Percentiles rank a stretch among this genome's conserved stretches.
phyloP scores from a whole-genome alignment of 1,284 basidiomycete species.

The Trametes pubescens region DNA sequence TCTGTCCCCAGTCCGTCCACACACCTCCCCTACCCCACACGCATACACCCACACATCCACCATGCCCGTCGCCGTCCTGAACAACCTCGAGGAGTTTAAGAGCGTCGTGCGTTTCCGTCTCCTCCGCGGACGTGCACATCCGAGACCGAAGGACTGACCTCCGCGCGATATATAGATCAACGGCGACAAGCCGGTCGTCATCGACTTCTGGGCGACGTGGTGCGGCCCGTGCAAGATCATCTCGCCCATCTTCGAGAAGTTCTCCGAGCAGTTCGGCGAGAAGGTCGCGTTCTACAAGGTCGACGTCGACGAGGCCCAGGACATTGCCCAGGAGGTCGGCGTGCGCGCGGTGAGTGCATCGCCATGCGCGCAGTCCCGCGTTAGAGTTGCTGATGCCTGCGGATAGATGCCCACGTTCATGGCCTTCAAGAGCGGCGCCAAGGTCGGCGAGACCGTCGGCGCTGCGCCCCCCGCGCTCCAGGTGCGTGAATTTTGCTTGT shows the following conservation, averaged over 20 bases:
- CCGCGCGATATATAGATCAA: constrained; percentile 56
- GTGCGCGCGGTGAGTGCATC: constrained; percentile 68
- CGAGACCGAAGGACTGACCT: constrained; percentile 1
- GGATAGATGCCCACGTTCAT: constrained; percentile 80
- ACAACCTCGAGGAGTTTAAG: constrained; percentile 63
- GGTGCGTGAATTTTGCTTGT: constrained; percentile 34
- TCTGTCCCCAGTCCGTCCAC: constrained; percentile 7
- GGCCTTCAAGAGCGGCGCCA: constrained; percentile 73
- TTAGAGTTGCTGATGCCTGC: not conserved
- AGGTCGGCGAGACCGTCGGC: constrained; percentile 69
- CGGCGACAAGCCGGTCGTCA: constrained; percentile 63
- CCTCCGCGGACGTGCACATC: not conserved
- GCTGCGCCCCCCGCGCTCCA: constrained; percentile 54
- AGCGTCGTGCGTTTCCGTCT: constrained; percentile 52
- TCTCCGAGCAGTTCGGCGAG: constrained; percentile 56
- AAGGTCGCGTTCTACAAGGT: constrained; percentile 82
- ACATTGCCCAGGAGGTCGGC: constrained; percentile 69
- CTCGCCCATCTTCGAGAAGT: constrained; percentile 81
- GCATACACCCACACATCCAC: constrained; percentile 12
- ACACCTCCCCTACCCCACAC: not conserved
- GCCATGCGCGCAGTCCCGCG: not conserved
- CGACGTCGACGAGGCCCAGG: constrained; percentile 71
- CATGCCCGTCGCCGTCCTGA: constrained; percentile 55
- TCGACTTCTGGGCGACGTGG: constrained; percentile 85
- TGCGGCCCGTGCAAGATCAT: constrained; percentile 83